These are phyloP conservation scores for Casuarina equisetifolia DNA, from an alignment of 306 rosid species.

Conservation along the genomic window DNA sequence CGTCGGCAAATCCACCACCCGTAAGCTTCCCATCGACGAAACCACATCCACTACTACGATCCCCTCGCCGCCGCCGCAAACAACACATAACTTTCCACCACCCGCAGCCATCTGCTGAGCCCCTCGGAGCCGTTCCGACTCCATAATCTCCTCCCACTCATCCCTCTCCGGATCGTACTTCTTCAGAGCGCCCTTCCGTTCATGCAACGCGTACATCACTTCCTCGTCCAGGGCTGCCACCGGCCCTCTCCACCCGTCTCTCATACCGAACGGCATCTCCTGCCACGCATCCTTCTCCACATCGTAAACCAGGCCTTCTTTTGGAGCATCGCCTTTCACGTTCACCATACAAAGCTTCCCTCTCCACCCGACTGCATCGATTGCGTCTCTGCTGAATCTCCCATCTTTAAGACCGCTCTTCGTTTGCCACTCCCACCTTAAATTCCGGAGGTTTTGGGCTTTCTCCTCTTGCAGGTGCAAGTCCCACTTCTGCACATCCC, in stretches of 20 bases:
- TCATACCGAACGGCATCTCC: conserved; percentile 83
- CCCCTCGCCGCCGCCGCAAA: conserved; percentile 32
- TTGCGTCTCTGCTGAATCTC: conserved; percentile 73
- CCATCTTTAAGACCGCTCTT: conserved; percentile 46
- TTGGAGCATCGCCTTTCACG: conserved; percentile 57
- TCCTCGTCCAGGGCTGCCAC: conserved; percentile 85
- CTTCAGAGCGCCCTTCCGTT: conserved; percentile 46
- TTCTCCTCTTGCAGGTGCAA: not conserved
- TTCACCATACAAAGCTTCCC: conserved; percentile 80
- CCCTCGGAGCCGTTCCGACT: conserved; percentile 44
- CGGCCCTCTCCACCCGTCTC: conserved; percentile 80
- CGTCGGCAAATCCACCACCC: conserved; percentile 49
- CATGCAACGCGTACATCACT: conserved; percentile 70
- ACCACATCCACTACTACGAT: conserved; percentile 61
- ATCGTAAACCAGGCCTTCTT: conserved; percentile 66
- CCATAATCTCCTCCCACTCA: conserved; percentile 53
- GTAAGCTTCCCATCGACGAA: conserved; percentile 30
- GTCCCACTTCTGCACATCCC: conserved; percentile 57
- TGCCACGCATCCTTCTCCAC: conserved; percentile 52
- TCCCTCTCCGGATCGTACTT: conserved; percentile 44
- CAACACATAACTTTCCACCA: conserved; percentile 57
- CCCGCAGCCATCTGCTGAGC: conserved; percentile 67
- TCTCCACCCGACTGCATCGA: conserved; percentile 84
- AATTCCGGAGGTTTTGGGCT: not conserved
- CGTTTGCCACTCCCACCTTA: conserved; percentile 48